phyloP scores from a whole-genome alignment of 345 rosid genomes.

The Cardamine chenopodiifolia region DNA sequence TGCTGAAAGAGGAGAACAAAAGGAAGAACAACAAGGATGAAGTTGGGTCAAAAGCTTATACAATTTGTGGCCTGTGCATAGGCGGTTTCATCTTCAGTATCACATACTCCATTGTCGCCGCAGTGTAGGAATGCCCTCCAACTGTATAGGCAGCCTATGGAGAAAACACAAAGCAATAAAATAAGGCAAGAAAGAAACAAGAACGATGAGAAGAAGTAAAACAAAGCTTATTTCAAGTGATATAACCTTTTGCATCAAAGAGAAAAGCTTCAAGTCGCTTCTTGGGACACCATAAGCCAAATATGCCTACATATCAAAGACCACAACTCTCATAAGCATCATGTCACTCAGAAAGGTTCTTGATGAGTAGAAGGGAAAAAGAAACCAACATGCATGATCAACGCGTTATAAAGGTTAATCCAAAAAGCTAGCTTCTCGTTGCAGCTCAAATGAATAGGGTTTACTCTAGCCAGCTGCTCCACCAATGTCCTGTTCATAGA shows the following conservation, averaged over 20 bases:
- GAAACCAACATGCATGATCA: slow-evolving; percentile 86
- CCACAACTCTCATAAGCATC: slow-evolving; percentile 30
- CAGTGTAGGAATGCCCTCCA: slow-evolving; percentile 87
- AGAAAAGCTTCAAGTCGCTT: slow-evolving; percentile 90
- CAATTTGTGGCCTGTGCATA: slow-evolving; percentile 81
- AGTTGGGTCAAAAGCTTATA: slow-evolving; percentile 38
- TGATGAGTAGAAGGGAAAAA: slow-evolving; percentile 8
- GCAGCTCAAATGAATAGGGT: slow-evolving; percentile 72
- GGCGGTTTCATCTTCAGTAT: slow-evolving; percentile 95
- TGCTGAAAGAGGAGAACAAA: neutral
- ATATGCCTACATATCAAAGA: slow-evolving; percentile 60
- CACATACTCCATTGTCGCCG: slow-evolving; percentile 73
- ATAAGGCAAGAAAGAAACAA: slow-evolving; percentile 1
- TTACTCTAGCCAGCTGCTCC: slow-evolving; percentile 82
- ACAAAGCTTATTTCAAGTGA: slow-evolving; percentile 21
- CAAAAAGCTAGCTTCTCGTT: slow-evolving; percentile 93
- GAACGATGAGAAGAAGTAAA: slow-evolving; percentile 1
- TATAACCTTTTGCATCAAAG: slow-evolving; percentile 92
- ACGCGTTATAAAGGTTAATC: slow-evolving; percentile 92
- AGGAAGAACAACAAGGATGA: neutral
- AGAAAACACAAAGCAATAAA: slow-evolving; percentile 10
- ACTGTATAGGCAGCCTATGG: slow-evolving; percentile 88
- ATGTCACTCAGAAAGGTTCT: slow-evolving; percentile 15
- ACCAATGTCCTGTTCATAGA: slow-evolving; percentile 69
- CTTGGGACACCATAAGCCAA: slow-evolving; percentile 96